Base-by-base conservation (phyloP, 2,329 filamentous ascomycete species). In the Phialophora expanda region DNA sequence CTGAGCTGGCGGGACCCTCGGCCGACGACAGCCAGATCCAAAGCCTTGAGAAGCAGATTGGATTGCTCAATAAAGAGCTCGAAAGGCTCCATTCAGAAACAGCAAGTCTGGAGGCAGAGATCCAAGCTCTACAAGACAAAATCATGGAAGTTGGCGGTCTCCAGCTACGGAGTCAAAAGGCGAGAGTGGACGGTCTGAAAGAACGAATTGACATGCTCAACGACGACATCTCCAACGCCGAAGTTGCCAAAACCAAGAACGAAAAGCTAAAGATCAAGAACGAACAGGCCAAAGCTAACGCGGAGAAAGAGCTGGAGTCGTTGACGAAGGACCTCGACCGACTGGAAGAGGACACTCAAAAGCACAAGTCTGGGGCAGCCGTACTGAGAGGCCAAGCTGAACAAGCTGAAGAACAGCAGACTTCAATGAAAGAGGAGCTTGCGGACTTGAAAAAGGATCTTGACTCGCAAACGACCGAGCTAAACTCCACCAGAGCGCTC, bases 81-180 rank as follows among this genome's bases (percentile, higher is more conserved):
- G 87, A 90, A 65, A 90, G 90, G 73, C 85, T 99, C 9, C 91
- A 88, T 67, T 84, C 86, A 9, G 92, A 98, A 78, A 97, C 91
- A n/a, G 87, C 91, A 1, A 95, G 89, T 54, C 88, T 97, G 8
- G 95, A 99, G 76, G 89, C 89, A 28, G 95, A 98, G 78, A 98
- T 99, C 79, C 94, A 96, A 79, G 85, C 85, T 22, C 83, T 99
- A 1, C 94, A 99, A 76, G 90, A 95, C 84, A 96, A 93, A 83
- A 99, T 99, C 74, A 98, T 99, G 95, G 90, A 97, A 78, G 90
- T 97, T 69, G 95, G 95, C 75, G 95, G 95, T 78, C 93, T 98
- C 74, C 93, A 92, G 79, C 87, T 99, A 20, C 89, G 95, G 62
- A 87, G 89, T 20, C 94, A 99, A 76, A 93, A 95, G 73, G 89